These are phyloP conservation scores for Globisporangium carolinianum DNA, from an alignment of 352 stramenopile genomes.

Conservation along the genomic window DNA sequence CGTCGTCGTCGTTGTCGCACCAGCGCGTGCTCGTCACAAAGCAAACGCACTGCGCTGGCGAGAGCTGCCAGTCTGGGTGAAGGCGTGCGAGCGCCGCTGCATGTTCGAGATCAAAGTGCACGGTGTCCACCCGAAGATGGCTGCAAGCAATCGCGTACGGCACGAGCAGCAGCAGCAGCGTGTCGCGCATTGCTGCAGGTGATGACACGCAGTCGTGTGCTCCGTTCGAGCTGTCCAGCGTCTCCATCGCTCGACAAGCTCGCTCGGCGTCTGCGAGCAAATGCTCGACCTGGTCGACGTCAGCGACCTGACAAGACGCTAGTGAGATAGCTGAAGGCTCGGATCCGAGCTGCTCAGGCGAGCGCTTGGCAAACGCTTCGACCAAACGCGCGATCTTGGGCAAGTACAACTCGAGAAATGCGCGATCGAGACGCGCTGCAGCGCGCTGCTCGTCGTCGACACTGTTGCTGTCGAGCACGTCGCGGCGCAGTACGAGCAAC, in stretches of 20 bases:
- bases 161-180: conserved; percentile 16
- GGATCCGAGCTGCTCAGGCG: neutral
- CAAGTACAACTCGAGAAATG: neutral
- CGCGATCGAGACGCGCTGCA: neutral
- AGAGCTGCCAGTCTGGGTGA: neutral
- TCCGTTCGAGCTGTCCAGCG: neutral
- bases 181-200: neutral
- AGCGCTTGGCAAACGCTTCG: neutral
- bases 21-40: neutral
- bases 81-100: neutral
- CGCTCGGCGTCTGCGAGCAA: neutral
- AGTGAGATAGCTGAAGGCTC: neutral
- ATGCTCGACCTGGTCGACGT: neutral
- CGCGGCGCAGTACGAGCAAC: neutral
- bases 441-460: neutral
- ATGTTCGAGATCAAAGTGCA: conserved; percentile 22
- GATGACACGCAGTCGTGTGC: neutral
- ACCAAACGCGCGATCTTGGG: neutral
- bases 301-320: neutral
- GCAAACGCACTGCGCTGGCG: neutral
- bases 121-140: conserved; percentile 12
- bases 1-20: neutral
- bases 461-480: neutral
- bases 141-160: conserved; percentile 21
- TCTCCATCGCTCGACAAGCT: neutral